A percentile compares a stretch with the other conserved stretches of the same genome.
Evolutionary conservation across 2,329 filamentous ascomycete genomes (phyloP).

Genomic region (Rasamsonia emersonii): DNA sequence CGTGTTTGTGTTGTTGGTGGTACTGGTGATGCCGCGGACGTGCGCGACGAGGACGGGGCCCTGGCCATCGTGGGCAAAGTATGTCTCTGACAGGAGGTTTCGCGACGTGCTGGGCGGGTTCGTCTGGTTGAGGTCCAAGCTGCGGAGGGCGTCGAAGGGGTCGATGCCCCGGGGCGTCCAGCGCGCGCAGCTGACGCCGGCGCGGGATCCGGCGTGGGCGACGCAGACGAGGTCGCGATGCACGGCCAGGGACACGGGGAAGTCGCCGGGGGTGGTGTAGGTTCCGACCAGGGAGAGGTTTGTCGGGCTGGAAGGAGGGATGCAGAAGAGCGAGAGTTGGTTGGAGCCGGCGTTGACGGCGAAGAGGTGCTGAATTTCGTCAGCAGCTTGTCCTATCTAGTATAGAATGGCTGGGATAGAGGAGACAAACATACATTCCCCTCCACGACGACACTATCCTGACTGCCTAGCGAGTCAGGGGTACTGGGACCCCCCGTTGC

Average conservation of each 20-base stretch:
- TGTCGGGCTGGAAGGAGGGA: conserved; percentile 1
- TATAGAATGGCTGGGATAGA: too few relatives aligned
- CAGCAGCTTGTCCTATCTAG: too few relatives aligned
- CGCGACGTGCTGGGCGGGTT: background rate
- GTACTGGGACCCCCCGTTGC: background rate
- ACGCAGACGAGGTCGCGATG: background rate
- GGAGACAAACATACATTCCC: too few relatives aligned
- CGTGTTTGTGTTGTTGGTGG: background rate
- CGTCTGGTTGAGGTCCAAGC: background rate
- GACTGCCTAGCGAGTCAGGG: background rate
- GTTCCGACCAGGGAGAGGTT: background rate
- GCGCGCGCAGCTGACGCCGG: background rate
- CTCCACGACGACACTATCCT: conserved; percentile 2
- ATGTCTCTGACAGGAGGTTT: background rate
- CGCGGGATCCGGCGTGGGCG: background rate
- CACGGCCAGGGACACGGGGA: background rate
- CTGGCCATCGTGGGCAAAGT: background rate
- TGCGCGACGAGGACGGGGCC: background rate
- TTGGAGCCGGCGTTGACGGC: conserved; percentile 1
- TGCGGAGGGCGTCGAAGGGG: background rate
- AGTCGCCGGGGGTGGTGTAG: conserved; percentile 1
- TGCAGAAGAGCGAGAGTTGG: background rate
- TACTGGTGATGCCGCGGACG: background rate
- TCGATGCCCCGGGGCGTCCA: background rate
- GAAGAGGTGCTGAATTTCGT: conserved; percentile 1